Base-by-base conservation (phyloP, 1,284 basidiomycete genomes). In the Exsudoporus floridanus region DNA sequence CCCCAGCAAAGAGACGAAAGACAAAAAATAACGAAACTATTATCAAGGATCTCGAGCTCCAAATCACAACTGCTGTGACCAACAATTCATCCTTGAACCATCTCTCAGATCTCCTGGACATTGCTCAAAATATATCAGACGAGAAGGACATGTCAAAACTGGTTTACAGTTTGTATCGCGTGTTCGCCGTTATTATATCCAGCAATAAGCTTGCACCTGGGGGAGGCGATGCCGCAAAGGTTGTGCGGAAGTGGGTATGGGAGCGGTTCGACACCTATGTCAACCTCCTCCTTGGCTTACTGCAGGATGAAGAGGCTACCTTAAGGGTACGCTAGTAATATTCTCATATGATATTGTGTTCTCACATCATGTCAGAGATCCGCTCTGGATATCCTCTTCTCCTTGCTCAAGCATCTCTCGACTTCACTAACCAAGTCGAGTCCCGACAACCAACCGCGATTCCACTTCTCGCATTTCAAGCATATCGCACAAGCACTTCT, bases 141-240 rank as follows among this genome's bases (percentile, higher is more conserved):
- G 70, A 85, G 0, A 75, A 79, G 56, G 75, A 83, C 34, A 79
- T 83, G 10, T 88, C 88, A 52, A 92, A 88, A 63, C 84, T 83
- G 0, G 77, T 93, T 10, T 96, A 94, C 73, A 84, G 92, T 0
- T 70, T 91, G 19, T 94, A 96, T 70, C 77, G 92, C 27, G 77
- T 88, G 16, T 94, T 93, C 66, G 83, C 91, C 5, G 63, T 80
- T 25, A 72, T 91, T 28, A 78, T 93, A 38, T 70, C 77, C 7
- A 76, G 77, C 43, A 81, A 83, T 4, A 81, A 84, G 55, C 73
- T 94, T 10, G 74, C 66, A 1, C 57, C 70, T 12, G 72, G 70
- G 16, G 73, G 72, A 18, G 71, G 77, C 40, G 84, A 84, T 42
- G 80, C 81, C 18, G 77, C 78, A 21, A 85, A 82, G 60, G 70